A percentile compares a stretch with the other conserved stretches of the same genome.
phyloP scores from a whole-genome alignment of 2,329 filamentous ascomycete genomes.

The Diaporthe ilicicola region DNA sequence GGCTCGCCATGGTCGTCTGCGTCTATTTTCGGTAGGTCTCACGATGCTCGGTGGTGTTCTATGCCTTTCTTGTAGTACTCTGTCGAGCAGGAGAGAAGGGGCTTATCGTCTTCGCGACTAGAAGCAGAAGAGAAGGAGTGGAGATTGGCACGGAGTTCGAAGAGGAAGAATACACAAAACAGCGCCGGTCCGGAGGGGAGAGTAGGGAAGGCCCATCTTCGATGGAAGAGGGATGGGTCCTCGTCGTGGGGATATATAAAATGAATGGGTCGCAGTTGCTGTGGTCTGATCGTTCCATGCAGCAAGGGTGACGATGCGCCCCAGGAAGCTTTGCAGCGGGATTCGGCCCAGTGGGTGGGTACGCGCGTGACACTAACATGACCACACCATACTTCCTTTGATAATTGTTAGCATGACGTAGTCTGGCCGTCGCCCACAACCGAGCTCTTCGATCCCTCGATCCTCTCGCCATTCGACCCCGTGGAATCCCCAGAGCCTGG shows the following conservation, averaged over 20 bases:
- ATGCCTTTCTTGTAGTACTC: not conserved
- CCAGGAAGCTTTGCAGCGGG: constrained; percentile 12
- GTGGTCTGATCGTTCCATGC: constrained; percentile 23
- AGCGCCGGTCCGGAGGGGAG: constrained; percentile 4
- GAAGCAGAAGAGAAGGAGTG: constrained; percentile 11
- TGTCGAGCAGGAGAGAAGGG: not conserved
- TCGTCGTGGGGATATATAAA: constrained; percentile 7
- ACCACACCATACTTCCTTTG: fast-evolving
- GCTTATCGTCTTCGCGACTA: not conserved
- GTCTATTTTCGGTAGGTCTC: not conserved
- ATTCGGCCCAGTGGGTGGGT: constrained; percentile 7
- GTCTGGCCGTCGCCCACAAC: not conserved
- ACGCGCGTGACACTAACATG: constrained; percentile 2
- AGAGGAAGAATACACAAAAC: not conserved
- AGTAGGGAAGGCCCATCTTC: constrained; percentile 9
- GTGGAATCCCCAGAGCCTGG: constrained; percentile 4
- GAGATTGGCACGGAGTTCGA: not conserved
- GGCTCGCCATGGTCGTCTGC: constrained; percentile 52
- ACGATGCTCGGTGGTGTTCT: not conserved
- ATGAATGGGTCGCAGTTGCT: constrained; percentile 23
- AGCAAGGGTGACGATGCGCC: constrained; percentile 22
- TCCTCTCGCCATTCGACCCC: constrained; percentile 6
- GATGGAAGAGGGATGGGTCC: constrained; percentile 6
- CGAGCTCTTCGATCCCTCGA: constrained; percentile 12
- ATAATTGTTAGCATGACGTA: constrained; percentile 1